phyloP scores from a whole-genome alignment of 75 land plant species.

The Adiantum capillusveneris region DNA sequence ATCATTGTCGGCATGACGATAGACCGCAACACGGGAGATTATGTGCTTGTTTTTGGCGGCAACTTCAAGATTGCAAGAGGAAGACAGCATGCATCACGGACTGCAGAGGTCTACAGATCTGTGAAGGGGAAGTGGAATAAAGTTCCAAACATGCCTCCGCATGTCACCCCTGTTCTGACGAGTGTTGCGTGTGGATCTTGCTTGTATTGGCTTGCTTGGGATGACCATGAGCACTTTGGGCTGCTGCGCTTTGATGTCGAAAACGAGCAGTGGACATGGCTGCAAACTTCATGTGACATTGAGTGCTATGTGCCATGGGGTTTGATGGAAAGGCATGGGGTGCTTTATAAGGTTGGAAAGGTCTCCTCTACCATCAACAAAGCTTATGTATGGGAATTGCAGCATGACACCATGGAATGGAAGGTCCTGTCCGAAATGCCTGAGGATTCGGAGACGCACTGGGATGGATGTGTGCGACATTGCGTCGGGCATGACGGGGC shows the following conservation, averaged over 20 bases:
- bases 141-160: not conserved
- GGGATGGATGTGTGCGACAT: not conserved
- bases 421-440: not conserved
- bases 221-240: slow-evolving; percentile 1
- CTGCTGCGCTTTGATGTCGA: not conserved
- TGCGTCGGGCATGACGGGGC: slow-evolving; percentile 2
- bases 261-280: not conserved
- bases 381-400: not conserved
- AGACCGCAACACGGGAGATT: not conserved
- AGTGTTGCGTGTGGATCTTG: not conserved
- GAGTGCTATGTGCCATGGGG: slow-evolving; percentile 3
- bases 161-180: not conserved
- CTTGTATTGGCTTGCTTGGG: slow-evolving; percentile 1
- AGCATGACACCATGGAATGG: not conserved
- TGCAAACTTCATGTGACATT: not conserved
- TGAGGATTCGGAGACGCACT: not conserved
- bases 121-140: not conserved
- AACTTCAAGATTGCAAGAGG: not conserved
- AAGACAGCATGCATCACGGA: not conserved
- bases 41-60: not conserved
- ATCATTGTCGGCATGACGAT: slow-evolving; percentile 1
- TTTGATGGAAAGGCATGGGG: slow-evolving; percentile 1
- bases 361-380: not conserved
- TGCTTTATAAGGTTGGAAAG: slow-evolving; percentile 1
- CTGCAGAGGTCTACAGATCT: not conserved